Base-by-base conservation (phyloP, 1,139 yeast species). In the Saccharomyces hybrid region DNA sequence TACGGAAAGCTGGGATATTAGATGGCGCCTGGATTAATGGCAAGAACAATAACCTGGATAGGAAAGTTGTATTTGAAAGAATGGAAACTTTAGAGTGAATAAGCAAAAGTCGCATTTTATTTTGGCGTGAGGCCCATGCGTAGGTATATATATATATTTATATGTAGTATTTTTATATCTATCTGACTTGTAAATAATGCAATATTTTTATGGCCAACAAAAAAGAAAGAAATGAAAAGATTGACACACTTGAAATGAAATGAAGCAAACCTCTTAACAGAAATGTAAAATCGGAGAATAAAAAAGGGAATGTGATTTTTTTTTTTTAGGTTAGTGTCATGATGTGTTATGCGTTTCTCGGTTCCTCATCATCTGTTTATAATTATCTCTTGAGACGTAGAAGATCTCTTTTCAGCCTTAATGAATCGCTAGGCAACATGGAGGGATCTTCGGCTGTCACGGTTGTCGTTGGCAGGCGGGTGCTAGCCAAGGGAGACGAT, bases 1-100 rank as follows among this genome's bases (percentile, higher is more conserved):
- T 93, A 69, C 85, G 84, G 66, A 88, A 88, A 70, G 89, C 89
- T 3, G 89, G 90, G 4, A 75, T 86, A 52, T 78, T 91, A 63
- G 87, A 88, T 30, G 84, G 81, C 54, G 79, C 78, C 59, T 88
- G 95, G 95, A 38, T 16, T 16, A 38, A 11, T 38, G 44, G 25
- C 13, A 38, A 38, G 25, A 38, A 16, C 4, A 38, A 3, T 2
- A 28, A 11, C 41, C 1, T 13, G 50, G 11, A 26, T 20, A 41
- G 34, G 26, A 27, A 48, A 14, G 34, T 42, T 14, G 8, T 50
- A 16, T 38, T 41, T 13, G 34, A 41, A 16, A 27, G 28, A 11
- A 30, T 46, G 34, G 25, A 28, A 44, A 42, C 28, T n/a, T 50
- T 46, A 26, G 31, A 50, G 7, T 42, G 28, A 16, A 23, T 20